Evolutionary conservation across 805 yeast species (phyloP), one percentile per base, ranked within the genome.

Genomic region (Saccharomycopsis javanensis): DNA sequence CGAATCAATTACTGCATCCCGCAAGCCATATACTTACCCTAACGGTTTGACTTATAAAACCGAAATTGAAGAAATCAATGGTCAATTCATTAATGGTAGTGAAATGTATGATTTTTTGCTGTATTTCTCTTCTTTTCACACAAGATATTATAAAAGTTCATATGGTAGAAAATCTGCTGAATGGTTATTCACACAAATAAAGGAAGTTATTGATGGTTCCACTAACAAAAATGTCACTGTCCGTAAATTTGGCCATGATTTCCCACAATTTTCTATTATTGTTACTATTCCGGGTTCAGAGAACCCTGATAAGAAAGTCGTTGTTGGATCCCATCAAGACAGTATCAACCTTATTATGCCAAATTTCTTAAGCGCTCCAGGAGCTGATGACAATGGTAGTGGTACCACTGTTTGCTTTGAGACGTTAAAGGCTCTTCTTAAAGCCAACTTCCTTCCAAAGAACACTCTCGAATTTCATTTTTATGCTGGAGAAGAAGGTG

Each of bases 401-500:
- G 97, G 97, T 8, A 85, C 91, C 4, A 83, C 86, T 5, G 85
- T 96, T 2, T 79, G 80, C 35, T 69, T 89, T 57, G 96, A 90
- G 68, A 82, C 90, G 1, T 77, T 90, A 64, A 77, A 94, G 62
- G 62, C 51, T 15, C 25, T 34, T 62, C 30, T 52, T 7, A 27
- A 23, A 15, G 38, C 53, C 13, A 35, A 51, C 56, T 68, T 69
- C 62, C 64, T 71, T 58, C 91, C 92, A n/a, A 72, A 78, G 48
- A 88, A 89, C 70, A 81, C 96, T 0, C 70, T 91, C 20, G 96
- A 92, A 68, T 92, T 92, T 73, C 97, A 91, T 70, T 92, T 89
- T 76, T 91, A 89, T 72, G 81, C 96, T 30, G 97, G 96, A 1
- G 97, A 91, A 72, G 98, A 91, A 75, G 89, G 89, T 61, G 97